Evolutionary conservation across 345 rosid genomes (phyloP).

Genomic region (Clausena lansium): DNA sequence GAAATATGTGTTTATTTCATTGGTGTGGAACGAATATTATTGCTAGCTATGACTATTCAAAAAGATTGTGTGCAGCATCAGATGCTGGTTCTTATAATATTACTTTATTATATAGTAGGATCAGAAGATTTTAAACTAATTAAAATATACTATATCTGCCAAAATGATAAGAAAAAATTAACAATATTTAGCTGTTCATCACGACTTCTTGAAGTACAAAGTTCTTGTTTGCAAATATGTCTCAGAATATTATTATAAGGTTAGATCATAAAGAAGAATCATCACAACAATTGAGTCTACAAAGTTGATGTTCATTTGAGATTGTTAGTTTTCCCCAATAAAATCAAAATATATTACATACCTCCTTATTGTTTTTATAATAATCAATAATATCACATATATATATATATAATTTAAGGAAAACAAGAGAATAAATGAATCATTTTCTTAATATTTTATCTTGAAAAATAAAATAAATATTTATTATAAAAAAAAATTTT

Average conservation of each 20-base stretch:
- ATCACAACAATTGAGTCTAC: background rate
- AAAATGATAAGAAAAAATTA: background rate
- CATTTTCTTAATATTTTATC: too few relatives aligned
- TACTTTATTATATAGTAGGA: background rate
- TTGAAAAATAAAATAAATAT: too few relatives aligned
- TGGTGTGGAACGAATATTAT: background rate
- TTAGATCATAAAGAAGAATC: background rate
- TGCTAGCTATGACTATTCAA: background rate
- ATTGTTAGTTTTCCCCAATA: too few relatives aligned
- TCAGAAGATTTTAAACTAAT: background rate
- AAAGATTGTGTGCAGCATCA: background rate
- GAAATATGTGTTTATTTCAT: background rate
- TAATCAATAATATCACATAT: fast-evolving
- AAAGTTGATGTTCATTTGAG: too few relatives aligned
- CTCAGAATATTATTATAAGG: background rate
- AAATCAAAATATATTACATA: too few relatives aligned
- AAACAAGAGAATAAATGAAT: too few relatives aligned
- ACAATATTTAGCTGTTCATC: background rate
- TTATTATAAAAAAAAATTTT: too few relatives aligned
- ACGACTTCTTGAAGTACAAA: background rate
- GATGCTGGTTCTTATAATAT: background rate
- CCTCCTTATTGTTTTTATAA: too few relatives aligned
- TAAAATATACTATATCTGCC: background rate
- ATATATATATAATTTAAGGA: too few relatives aligned
- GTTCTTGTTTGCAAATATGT: background rate